Base-by-base conservation (phyloP, 116 monocot species). In the Trichopus zeylanicus region DNA sequence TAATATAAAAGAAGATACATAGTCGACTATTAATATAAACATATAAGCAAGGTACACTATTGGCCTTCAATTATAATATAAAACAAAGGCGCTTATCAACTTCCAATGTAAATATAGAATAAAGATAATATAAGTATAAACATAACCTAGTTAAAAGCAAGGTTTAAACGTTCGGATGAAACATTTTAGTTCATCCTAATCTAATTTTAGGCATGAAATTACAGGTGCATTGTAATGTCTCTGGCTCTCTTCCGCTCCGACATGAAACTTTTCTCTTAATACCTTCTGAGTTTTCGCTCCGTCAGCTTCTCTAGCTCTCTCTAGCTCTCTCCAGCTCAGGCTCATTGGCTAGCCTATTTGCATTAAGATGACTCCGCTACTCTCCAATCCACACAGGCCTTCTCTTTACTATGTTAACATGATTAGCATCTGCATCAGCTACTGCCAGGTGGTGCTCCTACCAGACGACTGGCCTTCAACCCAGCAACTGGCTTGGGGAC, bases 251-350 rank as follows among this genome's bases (percentile, higher is more conserved):
- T n/a, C n/a, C n/a, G n/a, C n/a, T n/a, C n/a, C n/a, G n/a, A n/a
- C n/a, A n/a, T n/a, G n/a, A n/a, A n/a, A n/a, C n/a, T n/a, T 21
- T 85, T 85, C 81, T 85, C 85, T 56, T 85, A 85, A 70, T 85
- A 81, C 57, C 85, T 85, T 48, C 85, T 81, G 7, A 56, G 60
- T 55, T 67, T 77, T 74, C 71, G 63, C 15, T 85, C 85, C 54
- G 35, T 57, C 46, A 81, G 77, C 71, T 85, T 85, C 80, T 80
- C 80, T 33, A 81, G 85, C 60, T 71, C 81, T n/a, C n/a, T n/a
- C n/a, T n/a, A n/a, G n/a, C n/a, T n/a, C n/a, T 22, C 85, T 85
- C 42, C 75, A 77, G 16, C 77, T 85, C 46, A 81, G 85, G 31
- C 66, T 62, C 21, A 39, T 19, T 1, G 85, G 81, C 53, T 81